phyloP scores from a whole-genome alignment of 2,329 filamentous ascomycete genomes.

The Tricladium varicosporioides region DNA sequence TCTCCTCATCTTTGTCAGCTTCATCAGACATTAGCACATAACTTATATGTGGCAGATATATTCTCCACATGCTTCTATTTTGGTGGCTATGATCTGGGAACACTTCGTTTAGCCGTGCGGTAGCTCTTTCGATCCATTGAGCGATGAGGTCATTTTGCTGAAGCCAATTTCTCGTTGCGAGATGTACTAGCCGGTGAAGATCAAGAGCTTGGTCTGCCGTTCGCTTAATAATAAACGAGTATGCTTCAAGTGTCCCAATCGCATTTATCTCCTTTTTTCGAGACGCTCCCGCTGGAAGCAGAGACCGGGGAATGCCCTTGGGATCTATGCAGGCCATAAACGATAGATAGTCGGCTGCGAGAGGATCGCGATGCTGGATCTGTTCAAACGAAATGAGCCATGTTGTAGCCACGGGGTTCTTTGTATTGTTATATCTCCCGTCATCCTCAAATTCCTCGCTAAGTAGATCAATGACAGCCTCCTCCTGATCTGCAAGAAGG shows the following conservation, averaged over 20 bases:
- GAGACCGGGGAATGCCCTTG: background rate
- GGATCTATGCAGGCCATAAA: background rate
- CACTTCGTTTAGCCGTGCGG: conserved; percentile 15
- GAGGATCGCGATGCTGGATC: background rate
- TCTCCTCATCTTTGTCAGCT: background rate
- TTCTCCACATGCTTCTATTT: conserved; percentile 19
- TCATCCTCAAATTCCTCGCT: too few species aligned
- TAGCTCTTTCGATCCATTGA: conserved; percentile 10
- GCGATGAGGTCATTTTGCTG: conserved; percentile 3
- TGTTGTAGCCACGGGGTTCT: conserved; percentile 33
- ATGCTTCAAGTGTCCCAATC: too few species aligned
- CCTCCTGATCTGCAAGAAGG: conserved; percentile 32
- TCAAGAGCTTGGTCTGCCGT: conserved; percentile 8
- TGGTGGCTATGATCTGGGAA: conserved; percentile 14
- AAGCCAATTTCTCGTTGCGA: conserved; percentile 22
- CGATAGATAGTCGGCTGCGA: background rate
- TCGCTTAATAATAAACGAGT: conserved; percentile 7
- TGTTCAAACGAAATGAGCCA: conserved; percentile 8
- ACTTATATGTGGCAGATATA: conserved; percentile 14
- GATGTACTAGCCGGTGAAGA: conserved; percentile 22
- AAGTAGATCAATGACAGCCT: conserved; percentile 34
- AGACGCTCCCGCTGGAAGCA: background rate
- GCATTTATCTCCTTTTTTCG: background rate
- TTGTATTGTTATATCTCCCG: too few species aligned
- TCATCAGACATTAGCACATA: conserved; percentile 3